Conservation (phyloP, 2,329 filamentous ascomycete species). For the Paecilomyces variotii region DNA sequence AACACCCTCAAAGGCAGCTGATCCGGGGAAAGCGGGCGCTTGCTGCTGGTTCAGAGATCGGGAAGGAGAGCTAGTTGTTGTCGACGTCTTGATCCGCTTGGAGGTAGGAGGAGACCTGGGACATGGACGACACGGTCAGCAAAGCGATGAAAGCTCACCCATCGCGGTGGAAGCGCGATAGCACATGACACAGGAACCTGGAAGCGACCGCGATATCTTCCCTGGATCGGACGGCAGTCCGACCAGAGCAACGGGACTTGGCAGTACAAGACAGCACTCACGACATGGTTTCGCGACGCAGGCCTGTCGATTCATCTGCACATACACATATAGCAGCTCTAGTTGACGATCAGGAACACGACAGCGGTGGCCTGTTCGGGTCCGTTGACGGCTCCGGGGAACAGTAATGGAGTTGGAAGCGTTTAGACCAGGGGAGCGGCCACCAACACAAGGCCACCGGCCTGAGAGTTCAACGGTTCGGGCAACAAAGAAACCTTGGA, state of each 20-base stretch:
- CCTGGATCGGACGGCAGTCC: slow-evolving; percentile 9
- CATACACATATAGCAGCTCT: slow-evolving; percentile 25
- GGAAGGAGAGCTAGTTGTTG: slow-evolving; percentile 25
- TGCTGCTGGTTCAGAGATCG: slow-evolving; percentile 33
- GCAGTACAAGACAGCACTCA: slow-evolving; percentile 20
- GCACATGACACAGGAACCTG: background rate
- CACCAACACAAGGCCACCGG: background rate
- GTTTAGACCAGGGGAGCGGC: slow-evolving; percentile 1
- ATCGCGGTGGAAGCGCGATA: background rate
- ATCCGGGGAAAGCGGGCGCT: slow-evolving; percentile 26
- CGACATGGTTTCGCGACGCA: slow-evolving; percentile 34
- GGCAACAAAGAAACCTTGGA: background rate
- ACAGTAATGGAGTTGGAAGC: slow-evolving; percentile 9
- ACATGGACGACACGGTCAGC: slow-evolving; percentile 6
- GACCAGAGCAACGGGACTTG: background rate
- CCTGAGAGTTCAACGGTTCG: background rate
- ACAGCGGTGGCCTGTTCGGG: slow-evolving; percentile 14
- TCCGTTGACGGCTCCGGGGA: background rate
- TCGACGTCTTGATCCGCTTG: slow-evolving; percentile 35
- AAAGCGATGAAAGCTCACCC: background rate
- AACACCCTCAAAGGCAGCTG: slow-evolving; percentile 30
- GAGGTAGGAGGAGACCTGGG: slow-evolving; percentile 33
- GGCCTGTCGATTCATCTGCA: slow-evolving; percentile 30
- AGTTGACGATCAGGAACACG: background rate
- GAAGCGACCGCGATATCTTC: background rate